A percentile compares a stretch with the other conserved stretches of the same genome.
These are phyloP conservation scores for Lunularia cruciata DNA, from an alignment of 225 moss, liverwort and hornwort species.

Conservation along the genomic window DNA sequence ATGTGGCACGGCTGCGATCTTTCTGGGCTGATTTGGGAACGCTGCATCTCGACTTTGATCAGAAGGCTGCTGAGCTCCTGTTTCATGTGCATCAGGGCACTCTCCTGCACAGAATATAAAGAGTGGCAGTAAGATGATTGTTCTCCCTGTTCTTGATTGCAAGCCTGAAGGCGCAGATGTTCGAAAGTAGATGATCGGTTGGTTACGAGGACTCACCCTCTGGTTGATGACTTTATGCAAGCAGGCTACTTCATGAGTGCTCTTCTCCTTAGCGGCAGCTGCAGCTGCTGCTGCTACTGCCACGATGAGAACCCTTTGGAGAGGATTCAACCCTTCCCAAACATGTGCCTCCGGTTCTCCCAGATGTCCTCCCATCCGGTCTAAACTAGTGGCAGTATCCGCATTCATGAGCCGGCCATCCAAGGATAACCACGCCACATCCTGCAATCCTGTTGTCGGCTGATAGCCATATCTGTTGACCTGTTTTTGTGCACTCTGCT, in stretches of 20 bases:
- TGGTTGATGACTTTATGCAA: constrained; percentile 63
- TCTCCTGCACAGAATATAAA: constrained; percentile 48
- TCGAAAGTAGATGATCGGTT: too few species aligned
- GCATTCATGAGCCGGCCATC: constrained; percentile 84
- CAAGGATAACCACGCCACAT: constrained; percentile 63
- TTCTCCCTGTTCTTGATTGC: background rate
- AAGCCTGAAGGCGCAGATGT: background rate
- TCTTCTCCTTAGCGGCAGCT: constrained; percentile 56
- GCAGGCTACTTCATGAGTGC: constrained; percentile 60
- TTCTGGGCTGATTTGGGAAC: constrained; percentile 14
- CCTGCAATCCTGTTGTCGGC: constrained; percentile 14
- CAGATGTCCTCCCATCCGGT: constrained; percentile 51
- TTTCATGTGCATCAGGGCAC: constrained; percentile 75
- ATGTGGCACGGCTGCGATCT: background rate
- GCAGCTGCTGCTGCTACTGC: constrained; percentile 92
- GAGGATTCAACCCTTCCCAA: constrained; percentile 81
- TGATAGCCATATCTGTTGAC: constrained; percentile 12
- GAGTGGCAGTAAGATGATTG: background rate
- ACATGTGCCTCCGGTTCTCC: constrained; percentile 60
- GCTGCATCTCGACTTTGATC: constrained; percentile 59
- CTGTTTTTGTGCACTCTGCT: constrained; percentile 6
- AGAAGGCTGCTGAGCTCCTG: constrained; percentile 79
- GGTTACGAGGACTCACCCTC: constrained; percentile 42
- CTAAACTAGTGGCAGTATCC: constrained; percentile 57
- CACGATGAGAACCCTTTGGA: constrained; percentile 86